Base-by-base conservation (phyloP, 2,329 filamentous ascomycete genomes). In the Sclerotinia nivalis region DNA sequence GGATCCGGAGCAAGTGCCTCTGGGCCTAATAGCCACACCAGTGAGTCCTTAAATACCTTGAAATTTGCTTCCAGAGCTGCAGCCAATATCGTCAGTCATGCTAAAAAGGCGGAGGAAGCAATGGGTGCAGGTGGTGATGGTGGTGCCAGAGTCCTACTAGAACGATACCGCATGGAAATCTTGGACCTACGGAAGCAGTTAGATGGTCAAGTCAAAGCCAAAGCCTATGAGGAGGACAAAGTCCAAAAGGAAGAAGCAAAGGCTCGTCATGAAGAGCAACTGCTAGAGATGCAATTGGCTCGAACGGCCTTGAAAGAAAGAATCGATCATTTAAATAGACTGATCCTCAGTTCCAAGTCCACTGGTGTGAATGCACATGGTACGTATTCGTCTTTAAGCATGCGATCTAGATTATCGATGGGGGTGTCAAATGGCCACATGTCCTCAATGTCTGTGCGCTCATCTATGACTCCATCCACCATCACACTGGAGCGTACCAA, bases 271-370 rank as follows among this genome's bases (percentile, higher is more conserved):
- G 94, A 97, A 78, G 96, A 98, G 82, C 96, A 99, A 80, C 95
- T 99, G 87, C 85, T 99, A 68, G 96, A 99, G 81, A 98, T 99
- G 92, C 96, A 99, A 79, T 86, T 99, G 60, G 96, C 96, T 45
- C 89, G 96, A 55, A 99, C 96, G 0, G 96, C 96, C 0, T 83
- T 99, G 68, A 99, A 98, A 80, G 96, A 99, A 83, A 90, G 96
- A 43, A 99, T 99, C 76, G 94, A 97, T 79, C 96, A 99, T 80
- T 85, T 99, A 60, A 99, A 98, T 81, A 90, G 95, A 61, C 84
- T 99, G 64, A 98, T 99, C 73, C 83, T 99, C 71, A 97, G 93
- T 79, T 98, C 95, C 22, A 97, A 97, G 79, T 98, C 95, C 7
- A 91, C 93, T 8, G 96, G 96, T 7, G 96, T 99, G 69, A 99